These are phyloP conservation scores for Vitis cinerea DNA, from an alignment of 164 flowering plant species.

Conservation along the genomic window DNA sequence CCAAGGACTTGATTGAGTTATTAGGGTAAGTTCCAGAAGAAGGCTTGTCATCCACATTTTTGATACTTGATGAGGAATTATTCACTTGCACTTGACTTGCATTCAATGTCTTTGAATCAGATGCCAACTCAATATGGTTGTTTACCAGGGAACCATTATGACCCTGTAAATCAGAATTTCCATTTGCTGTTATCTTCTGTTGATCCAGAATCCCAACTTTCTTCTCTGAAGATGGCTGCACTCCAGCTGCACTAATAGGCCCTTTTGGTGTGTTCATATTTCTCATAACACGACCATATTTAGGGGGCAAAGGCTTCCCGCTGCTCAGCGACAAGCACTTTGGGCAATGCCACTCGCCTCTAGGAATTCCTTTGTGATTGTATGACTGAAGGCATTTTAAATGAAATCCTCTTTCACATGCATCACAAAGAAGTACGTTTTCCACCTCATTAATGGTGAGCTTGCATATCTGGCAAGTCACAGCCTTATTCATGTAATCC, in stretches of 20 bases:
- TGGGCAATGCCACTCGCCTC: slow-evolving; percentile 89
- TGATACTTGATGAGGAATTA: slow-evolving; percentile 12
- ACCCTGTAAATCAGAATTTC: slow-evolving; percentile 29
- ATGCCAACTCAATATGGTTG: slow-evolving; percentile 14
- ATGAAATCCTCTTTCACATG: slow-evolving; percentile 91
- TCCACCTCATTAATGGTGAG: slow-evolving; percentile 57
- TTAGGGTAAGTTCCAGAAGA: slow-evolving; percentile 17
- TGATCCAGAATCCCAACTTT: slow-evolving; percentile 39
- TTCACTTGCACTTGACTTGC: slow-evolving; percentile 23
- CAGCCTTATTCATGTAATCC: slow-evolving; percentile 82
- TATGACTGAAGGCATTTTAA: slow-evolving; percentile 66
- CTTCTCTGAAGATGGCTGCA: slow-evolving; percentile 44
- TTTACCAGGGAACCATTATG: slow-evolving; percentile 15
- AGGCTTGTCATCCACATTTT: slow-evolving; percentile 24
- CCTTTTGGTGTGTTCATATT: slow-evolving; percentile 40
- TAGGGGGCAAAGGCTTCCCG: slow-evolving; percentile 92
- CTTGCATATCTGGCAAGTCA: slow-evolving; percentile 79
- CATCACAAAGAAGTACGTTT: slow-evolving; percentile 82
- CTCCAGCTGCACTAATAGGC: slow-evolving; percentile 34
- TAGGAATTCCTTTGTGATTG: slow-evolving; percentile 64
- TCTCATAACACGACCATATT: slow-evolving; percentile 93
- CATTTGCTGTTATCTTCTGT: slow-evolving; percentile 40
- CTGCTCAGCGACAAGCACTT: slow-evolving; percentile 62
- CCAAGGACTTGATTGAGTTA: slow-evolving; percentile 20
- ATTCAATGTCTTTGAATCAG: slow-evolving; percentile 23